These are phyloP conservation scores for Iberis pinnata DNA, from an alignment of 345 rosid species.

Conservation along the genomic window DNA sequence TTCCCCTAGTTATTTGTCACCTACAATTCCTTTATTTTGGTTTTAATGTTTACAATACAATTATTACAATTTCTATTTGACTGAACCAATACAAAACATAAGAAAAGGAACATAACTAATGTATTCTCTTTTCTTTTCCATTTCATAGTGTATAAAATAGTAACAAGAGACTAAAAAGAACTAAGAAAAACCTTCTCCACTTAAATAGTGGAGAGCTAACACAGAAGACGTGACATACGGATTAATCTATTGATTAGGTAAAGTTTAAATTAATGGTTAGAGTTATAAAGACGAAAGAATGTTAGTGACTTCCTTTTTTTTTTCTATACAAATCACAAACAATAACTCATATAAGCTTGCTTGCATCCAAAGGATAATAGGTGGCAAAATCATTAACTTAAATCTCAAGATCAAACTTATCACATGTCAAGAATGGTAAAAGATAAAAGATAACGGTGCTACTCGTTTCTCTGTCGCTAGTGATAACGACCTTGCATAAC, in stretches of 20 bases:
- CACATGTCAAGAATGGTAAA: no score
- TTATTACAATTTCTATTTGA: no score
- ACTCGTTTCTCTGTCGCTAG: no score
- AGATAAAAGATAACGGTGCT: no score
- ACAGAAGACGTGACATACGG: slow-evolving; percentile 24
- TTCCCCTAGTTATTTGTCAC: no score
- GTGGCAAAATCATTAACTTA: no score
- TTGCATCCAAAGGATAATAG: background rate
- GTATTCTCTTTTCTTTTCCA: no score
- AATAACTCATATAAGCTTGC: background rate
- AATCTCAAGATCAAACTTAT: no score
- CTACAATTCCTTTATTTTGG: no score
- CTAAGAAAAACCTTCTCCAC: slow-evolving; percentile 32
- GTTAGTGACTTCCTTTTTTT: background rate
- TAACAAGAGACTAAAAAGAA: background rate
- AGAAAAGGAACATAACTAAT: background rate
- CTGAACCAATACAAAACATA: slow-evolving; percentile 1
- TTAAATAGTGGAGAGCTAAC: slow-evolving; percentile 52
- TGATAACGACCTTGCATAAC: no score
- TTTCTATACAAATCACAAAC: background rate
- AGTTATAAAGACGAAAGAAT: background rate
- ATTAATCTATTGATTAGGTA: slow-evolving; percentile 19
- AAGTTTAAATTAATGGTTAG: background rate
- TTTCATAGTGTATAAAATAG: background rate
- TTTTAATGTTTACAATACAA: no score